phyloP scores from a whole-genome alignment of 345 rosid species.

The Camelina neglecta region DNA sequence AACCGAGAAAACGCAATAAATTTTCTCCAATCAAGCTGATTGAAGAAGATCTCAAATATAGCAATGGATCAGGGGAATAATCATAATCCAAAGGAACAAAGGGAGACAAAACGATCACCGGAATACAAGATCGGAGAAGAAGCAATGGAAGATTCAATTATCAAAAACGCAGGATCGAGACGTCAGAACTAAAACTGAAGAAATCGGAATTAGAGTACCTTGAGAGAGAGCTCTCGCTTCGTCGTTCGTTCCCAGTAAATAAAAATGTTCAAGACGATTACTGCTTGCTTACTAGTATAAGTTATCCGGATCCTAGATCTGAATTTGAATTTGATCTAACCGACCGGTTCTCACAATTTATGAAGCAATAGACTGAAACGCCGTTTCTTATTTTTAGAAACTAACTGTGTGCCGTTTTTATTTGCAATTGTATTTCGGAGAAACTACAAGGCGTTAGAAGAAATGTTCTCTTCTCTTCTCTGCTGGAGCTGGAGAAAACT shows the following conservation, averaged over 20 bases:
- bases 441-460: slow-evolving; percentile 32
- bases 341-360: slow-evolving; percentile 16
- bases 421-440: neutral
- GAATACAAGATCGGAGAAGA: slow-evolving; percentile 21
- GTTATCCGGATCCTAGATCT: slow-evolving; percentile 24
- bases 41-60: slow-evolving; percentile 14
- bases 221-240: slow-evolving; percentile 15
- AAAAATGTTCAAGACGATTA: neutral
- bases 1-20: neutral
- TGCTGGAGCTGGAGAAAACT: slow-evolving; percentile 10
- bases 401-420: slow-evolving; percentile 13
- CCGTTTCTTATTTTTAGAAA: neutral
- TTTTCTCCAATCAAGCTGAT: neutral
- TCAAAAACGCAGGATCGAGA: slow-evolving; percentile 1
- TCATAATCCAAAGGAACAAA: slow-evolving; percentile 9
- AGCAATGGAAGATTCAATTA: slow-evolving; percentile 25
- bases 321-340: slow-evolving; percentile 6
- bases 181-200: slow-evolving; percentile 7
- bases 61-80: neutral
- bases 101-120: slow-evolving; percentile 20
- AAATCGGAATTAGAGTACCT: neutral
- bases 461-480: slow-evolving; percentile 1
- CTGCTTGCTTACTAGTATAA: neutral
- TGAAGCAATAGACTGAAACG: neutral
- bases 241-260: neutral